Evolutionary conservation across 75 land plant species (phyloP).

Genomic region (Picea sitchensis): DNA sequence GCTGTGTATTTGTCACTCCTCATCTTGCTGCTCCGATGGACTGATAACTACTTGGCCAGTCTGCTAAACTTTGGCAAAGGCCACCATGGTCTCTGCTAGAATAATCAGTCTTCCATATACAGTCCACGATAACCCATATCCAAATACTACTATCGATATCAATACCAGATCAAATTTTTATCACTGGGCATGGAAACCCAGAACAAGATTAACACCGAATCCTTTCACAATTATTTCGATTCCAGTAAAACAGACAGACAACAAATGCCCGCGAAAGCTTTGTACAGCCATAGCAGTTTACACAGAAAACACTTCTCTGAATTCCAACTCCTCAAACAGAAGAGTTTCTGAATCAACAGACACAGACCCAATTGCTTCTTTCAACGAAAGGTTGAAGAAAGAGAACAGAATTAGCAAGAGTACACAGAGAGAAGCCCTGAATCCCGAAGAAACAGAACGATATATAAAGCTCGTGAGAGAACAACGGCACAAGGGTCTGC

Average conservation of each 20-base stretch:
- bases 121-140: neutral
- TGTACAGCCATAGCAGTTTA: neutral
- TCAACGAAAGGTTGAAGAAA: neutral
- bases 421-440: slow-evolving; percentile 16
- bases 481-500: slow-evolving; percentile 76
- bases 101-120: no score
- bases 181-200: neutral
- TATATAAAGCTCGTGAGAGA: slow-evolving; percentile 56
- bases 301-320: neutral
- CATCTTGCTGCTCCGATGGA: no score
- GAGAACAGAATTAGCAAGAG: neutral
- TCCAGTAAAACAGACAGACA: neutral
- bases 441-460: slow-evolving; percentile 54
- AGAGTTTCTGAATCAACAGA: no score
- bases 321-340: neutral
- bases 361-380: slow-evolving; percentile 2
- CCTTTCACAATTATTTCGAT: neutral
- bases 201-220: neutral
- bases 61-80: no score
- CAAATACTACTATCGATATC: neutral
- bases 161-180: neutral
- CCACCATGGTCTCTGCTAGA: neutral
- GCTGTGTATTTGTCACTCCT: neutral
- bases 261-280: neutral
- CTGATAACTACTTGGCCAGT: no score